Conservation (phyloP, 805 yeast genomes). For the Saccharomyces mikatae region DNA sequence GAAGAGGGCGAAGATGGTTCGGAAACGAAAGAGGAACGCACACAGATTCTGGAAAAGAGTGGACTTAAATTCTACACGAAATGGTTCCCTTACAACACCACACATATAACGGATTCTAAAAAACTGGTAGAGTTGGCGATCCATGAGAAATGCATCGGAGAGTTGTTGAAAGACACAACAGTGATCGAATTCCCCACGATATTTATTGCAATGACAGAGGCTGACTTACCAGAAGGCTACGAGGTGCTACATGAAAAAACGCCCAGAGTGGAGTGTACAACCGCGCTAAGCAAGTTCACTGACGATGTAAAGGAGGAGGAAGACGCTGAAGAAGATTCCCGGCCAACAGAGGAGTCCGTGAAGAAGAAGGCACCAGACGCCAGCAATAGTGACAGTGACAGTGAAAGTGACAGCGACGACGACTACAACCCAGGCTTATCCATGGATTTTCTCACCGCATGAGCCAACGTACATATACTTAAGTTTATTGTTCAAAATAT, state of each 20-base stretch:
- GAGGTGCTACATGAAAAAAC: constrained; percentile 19
- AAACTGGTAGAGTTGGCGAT: constrained; percentile 35
- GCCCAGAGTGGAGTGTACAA: constrained; percentile 1
- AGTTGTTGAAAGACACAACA: constrained; percentile 44
- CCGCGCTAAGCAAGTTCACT: neutral
- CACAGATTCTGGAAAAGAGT: constrained; percentile 7
- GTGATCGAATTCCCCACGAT: constrained; percentile 78
- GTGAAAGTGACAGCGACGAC: constrained; percentile 16
- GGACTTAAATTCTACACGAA: constrained; percentile 21
- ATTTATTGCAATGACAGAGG: constrained; percentile 31
- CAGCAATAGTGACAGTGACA: constrained; percentile 13
- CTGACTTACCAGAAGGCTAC: constrained; percentile 23
- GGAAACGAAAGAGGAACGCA: constrained; percentile 11
- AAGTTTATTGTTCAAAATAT: constrained; percentile 42
- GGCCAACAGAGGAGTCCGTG: constrained; percentile 5
- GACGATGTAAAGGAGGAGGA: constrained; percentile 3
- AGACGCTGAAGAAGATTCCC: constrained; percentile 8
- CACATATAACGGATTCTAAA: constrained; percentile 26
- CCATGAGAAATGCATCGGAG: constrained; percentile 34
- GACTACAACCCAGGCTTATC: constrained; percentile 23
- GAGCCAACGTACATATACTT: constrained; percentile 65
- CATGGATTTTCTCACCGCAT: constrained; percentile 28
- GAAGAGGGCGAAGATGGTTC: constrained; percentile 3
- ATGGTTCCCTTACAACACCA: constrained; percentile 29
- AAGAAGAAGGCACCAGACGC: constrained; percentile 6